Conservation (phyloP, 345 rosid species). For the Citrus australasica region DNA sequence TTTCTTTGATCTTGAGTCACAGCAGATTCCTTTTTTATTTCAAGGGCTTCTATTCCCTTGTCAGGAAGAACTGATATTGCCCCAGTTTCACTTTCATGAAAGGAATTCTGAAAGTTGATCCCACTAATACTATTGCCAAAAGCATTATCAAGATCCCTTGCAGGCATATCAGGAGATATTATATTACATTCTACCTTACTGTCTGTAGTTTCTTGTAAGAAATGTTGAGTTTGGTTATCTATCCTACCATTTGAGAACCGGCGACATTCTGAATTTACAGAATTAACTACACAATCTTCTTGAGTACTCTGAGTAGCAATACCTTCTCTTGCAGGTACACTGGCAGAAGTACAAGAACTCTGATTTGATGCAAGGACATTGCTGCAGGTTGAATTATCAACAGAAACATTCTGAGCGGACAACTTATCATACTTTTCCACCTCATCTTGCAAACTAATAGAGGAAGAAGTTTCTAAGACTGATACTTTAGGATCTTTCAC, state of each 20-base stretch:
- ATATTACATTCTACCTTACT: constrained; percentile 25
- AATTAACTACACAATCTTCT: constrained; percentile 31
- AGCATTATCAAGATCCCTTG: constrained; percentile 23
- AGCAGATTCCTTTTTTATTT: constrained; percentile 34
- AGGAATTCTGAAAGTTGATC: constrained; percentile 26
- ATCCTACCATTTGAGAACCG: constrained; percentile 18
- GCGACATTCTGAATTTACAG: constrained; percentile 18
- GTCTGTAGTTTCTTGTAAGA: constrained; percentile 22
- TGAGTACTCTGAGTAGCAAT: constrained; percentile 23
- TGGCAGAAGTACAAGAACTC: constrained; percentile 27
- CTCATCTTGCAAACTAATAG: constrained; percentile 29
- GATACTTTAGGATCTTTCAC: constrained; percentile 31
- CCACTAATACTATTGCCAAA: constrained; percentile 33
- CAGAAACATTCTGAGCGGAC: constrained; percentile 16
- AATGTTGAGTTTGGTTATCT: constrained; percentile 23
- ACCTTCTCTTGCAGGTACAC: constrained; percentile 33
- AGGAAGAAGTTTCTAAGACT: constrained; percentile 28
- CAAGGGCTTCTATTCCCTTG: constrained; percentile 29
- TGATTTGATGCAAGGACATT: constrained; percentile 17
- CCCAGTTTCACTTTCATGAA: constrained; percentile 25
- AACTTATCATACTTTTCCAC: constrained; percentile 29
- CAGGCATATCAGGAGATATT: constrained; percentile 24
- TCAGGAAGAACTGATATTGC: constrained; percentile 26
- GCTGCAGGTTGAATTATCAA: constrained; percentile 17
- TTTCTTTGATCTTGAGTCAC: constrained; percentile 33